These are phyloP conservation scores for Nectriaceae sp. DNA, from an alignment of 2,329 filamentous ascomycete genomes.

Conservation along the genomic window DNA sequence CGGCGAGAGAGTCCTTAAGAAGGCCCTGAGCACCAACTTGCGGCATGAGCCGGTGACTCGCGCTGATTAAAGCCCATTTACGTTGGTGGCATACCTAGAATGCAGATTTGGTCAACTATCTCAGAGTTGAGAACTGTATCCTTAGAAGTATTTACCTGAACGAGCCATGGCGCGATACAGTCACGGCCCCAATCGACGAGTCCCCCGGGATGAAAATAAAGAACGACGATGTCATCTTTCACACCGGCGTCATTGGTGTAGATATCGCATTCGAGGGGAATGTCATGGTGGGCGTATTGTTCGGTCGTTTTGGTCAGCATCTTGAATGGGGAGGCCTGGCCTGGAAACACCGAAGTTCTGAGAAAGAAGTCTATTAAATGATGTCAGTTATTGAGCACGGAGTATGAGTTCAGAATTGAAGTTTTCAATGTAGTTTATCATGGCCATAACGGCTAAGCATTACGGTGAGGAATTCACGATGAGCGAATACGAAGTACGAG, in stretches of 20 bases:
- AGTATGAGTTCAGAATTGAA: too few species aligned
- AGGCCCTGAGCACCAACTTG: constrained; percentile 31
- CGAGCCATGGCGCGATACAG: constrained; percentile 38
- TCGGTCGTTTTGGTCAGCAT: constrained; percentile 32
- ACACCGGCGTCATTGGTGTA: too few species aligned
- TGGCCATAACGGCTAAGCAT: too few species aligned
- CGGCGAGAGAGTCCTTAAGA: constrained; percentile 32
- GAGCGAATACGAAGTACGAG: too few species aligned
- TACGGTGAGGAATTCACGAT: too few species aligned
- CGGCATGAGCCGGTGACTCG: constrained; percentile 38
- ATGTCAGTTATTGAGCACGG: too few species aligned
- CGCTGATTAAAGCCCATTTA: constrained; percentile 37
- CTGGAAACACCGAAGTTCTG: too few species aligned
- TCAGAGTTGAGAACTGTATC: neutral
- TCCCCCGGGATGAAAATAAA: constrained; percentile 41
- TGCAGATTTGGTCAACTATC: neutral
- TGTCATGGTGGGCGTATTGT: constrained; percentile 32
- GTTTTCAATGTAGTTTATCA: too few species aligned
- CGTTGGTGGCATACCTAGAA: constrained; percentile 30
- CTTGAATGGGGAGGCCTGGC: too few species aligned
- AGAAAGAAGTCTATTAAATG: too few species aligned
- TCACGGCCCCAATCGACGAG: constrained; percentile 34
- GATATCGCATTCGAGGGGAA: constrained; percentile 39
- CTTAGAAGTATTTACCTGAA: constrained; percentile 26
- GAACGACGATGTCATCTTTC: constrained; percentile 31